Percentiles rank a stretch among this genome's conserved stretches.
Evolutionary conservation across 345 rosid genomes (phyloP).

Genomic region (Punica granatum): DNA sequence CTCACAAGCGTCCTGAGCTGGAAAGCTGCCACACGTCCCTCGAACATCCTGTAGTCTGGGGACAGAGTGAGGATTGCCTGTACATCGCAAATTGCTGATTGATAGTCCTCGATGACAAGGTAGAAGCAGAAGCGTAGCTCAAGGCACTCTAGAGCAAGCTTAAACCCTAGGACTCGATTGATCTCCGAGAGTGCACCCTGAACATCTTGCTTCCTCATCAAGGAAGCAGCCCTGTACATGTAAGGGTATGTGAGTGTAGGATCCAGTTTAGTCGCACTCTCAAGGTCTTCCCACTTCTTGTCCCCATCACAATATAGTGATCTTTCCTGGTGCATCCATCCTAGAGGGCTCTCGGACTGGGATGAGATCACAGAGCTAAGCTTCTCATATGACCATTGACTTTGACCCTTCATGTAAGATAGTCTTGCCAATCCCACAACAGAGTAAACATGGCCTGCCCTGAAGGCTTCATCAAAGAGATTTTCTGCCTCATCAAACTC

Average conservation of each 20-base stretch:
- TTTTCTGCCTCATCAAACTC: conserved; percentile 73
- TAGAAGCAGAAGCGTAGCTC: conserved; percentile 95
- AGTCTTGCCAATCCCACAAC: conserved; percentile 84
- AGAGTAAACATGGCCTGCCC: conserved; percentile 71
- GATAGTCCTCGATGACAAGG: conserved; percentile 78
- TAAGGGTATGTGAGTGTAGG: conserved; percentile 95
- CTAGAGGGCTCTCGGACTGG: conserved; percentile 44
- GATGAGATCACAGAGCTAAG: conserved; percentile 75
- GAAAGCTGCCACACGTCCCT: conserved; percentile 85
- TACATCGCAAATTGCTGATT: conserved; percentile 83
- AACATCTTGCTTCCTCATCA: conserved; percentile 73
- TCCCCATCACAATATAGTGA: conserved; percentile 78
- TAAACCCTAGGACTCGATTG: conserved; percentile 81
- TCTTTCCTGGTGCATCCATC: conserved; percentile 98
- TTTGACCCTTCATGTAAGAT: conserved; percentile 53
- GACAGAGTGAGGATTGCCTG: conserved; percentile 89
- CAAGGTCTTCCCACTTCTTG: conserved; percentile 77
- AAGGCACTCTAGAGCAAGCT: conserved; percentile 87
- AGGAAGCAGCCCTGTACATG: conserved; percentile 79
- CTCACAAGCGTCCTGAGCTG: conserved; percentile 83
- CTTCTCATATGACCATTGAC: conserved; percentile 62
- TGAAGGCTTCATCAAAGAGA: conserved; percentile 60
- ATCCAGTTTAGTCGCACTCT: conserved; percentile 73
- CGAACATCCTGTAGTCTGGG: conserved; percentile 85
- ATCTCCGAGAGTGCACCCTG: conserved; percentile 82